A percentile compares a stretch with the other conserved stretches of the same genome.
Conservation (phyloP, 2,329 filamentous ascomycete species). For the Thielaviopsis populi region DNA sequence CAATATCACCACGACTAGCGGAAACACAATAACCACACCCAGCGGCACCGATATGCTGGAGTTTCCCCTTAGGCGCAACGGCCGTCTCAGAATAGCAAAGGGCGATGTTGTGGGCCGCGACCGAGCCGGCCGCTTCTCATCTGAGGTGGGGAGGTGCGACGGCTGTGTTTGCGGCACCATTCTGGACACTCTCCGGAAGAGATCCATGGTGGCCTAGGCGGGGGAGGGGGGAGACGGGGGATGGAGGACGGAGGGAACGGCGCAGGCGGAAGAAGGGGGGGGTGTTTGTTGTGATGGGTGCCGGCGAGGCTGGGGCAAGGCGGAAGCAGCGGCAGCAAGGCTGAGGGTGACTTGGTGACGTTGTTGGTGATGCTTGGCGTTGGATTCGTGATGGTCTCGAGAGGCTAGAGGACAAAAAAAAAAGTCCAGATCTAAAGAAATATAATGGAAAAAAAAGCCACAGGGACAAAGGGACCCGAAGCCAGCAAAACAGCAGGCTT, state of each 20-base stretch:
- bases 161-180: conserved; percentile 31
- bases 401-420: background rate
- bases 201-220: conserved; percentile 34
- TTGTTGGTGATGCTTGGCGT: background rate
- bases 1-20: conserved; percentile 82
- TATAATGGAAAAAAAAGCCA: background rate
- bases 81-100: conserved; percentile 70
- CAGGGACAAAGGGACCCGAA: background rate
- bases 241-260: background rate
- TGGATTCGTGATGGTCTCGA: background rate
- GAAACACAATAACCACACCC: conserved; percentile 84
- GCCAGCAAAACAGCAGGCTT: background rate
- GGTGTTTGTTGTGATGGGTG: background rate
- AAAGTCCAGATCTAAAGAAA: background rate
- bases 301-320: background rate
- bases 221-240: background rate
- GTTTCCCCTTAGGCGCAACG: conserved; percentile 78
- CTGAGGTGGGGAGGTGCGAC: conserved; percentile 33
- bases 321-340: background rate
- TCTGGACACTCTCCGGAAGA: conserved; percentile 40
- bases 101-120: conserved; percentile 32
- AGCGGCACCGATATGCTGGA: conserved; percentile 85
- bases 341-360: background rate
- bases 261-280: background rate
- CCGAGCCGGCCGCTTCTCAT: conserved; percentile 33